Percentiles rank a stretch among this genome's conserved stretches.
Evolutionary conservation across 495 filamentous ascomycete species (phyloP).

Genomic region (Talaromyces wortmannii): DNA sequence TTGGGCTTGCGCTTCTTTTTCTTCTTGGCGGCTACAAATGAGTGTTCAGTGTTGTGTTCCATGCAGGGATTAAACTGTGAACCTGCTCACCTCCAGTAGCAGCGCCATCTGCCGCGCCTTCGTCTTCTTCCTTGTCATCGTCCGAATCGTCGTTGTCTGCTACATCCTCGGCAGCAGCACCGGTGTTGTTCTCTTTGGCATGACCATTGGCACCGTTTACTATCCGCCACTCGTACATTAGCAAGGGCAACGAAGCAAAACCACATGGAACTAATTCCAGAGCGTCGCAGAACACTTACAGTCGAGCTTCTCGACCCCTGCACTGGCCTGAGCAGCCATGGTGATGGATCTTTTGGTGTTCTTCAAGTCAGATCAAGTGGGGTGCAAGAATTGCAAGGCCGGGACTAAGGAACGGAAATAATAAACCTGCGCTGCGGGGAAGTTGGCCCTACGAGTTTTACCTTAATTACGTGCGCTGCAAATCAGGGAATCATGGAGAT

Average conservation of each 20-base stretch:
- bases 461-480: no score
- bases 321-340: constrained; percentile 48
- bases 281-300: constrained; percentile 21
- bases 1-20: constrained; percentile 76
- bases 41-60: neutral
- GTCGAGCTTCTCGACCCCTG: constrained; percentile 46
- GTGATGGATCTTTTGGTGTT: constrained; percentile 8
- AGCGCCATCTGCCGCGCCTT: constrained; percentile 28
- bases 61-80: neutral
- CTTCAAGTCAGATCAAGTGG: neutral
- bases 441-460: no score
- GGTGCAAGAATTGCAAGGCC: constrained; percentile 1
- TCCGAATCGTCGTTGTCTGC: constrained; percentile 63
- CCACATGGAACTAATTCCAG: no score
- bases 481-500: no score
- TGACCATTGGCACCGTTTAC: constrained; percentile 45
- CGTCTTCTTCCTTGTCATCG: constrained; percentile 50
- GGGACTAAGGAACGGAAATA: neutral
- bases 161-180: constrained; percentile 31
- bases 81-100: constrained; percentile 32
- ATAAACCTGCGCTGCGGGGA: no score
- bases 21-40: constrained; percentile 52
- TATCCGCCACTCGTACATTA: constrained; percentile 10
- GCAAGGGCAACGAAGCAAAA: no score
- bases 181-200: constrained; percentile 19